Evolutionary conservation across 805 yeast genomes (phyloP).

Genomic region (Suhomyces kilbournensis): DNA sequence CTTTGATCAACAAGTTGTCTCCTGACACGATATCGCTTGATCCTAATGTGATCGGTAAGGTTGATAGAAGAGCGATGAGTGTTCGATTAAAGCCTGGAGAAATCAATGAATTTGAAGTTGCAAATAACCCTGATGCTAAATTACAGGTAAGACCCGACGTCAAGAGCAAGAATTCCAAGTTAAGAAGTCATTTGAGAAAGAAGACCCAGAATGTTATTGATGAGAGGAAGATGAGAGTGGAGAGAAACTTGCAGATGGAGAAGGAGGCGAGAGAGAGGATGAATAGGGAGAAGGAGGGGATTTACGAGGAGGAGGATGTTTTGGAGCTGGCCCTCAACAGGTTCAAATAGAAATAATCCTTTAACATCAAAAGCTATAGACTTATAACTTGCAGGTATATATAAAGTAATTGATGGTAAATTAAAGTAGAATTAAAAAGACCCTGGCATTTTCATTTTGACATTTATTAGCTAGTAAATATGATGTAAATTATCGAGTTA

Average conservation of each 20-base stretch:
- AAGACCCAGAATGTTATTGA: constrained; percentile 82
- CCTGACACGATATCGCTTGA: constrained; percentile 92
- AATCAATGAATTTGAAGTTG: constrained; percentile 37
- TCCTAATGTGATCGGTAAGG: constrained; percentile 82
- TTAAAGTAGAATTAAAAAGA: too few relatives aligned
- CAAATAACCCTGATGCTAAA: constrained; percentile 38
- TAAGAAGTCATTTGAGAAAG: constrained; percentile 78
- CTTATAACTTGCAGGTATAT: too few relatives aligned
- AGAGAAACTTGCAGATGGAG: constrained; percentile 70
- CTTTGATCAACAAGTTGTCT: constrained; percentile 78
- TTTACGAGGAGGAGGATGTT: constrained; percentile 50
- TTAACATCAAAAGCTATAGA: too few relatives aligned
- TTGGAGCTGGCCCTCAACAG: constrained; percentile 50
- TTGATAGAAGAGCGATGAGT: constrained; percentile 64
- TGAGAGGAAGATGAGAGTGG: constrained; percentile 75
- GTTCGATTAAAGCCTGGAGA: constrained; percentile 65
- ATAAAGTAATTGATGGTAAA: too few relatives aligned
- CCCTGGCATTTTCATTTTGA: too few relatives aligned
- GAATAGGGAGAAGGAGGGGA: constrained; percentile 43
- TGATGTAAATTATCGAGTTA: too few relatives aligned
- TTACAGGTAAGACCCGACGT: constrained; percentile 64
- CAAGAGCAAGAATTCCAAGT: constrained; percentile 77
- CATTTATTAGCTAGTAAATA: too few relatives aligned
- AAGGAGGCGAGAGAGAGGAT: constrained; percentile 62
- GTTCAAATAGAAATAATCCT: too few relatives aligned